phyloP scores from a whole-genome alignment of 208 protist species.

The Balamuthia mandrillaris region DNA sequence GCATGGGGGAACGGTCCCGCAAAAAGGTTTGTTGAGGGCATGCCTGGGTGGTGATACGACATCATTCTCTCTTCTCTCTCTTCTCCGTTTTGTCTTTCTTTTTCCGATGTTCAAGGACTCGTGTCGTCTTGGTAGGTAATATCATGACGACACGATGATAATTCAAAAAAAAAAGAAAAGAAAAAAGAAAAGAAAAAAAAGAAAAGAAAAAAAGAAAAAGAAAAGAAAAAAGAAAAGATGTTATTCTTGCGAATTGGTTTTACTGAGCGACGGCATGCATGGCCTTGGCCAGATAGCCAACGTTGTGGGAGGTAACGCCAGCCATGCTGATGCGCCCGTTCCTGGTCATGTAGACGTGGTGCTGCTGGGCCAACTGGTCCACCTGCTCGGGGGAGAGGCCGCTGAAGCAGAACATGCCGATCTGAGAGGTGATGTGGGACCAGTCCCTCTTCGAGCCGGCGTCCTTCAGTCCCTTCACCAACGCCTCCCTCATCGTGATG shows the following conservation, averaged over 20 bases:
- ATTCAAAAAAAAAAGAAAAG: no score
- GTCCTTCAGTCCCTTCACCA: not conserved
- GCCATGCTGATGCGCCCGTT: slow-evolving; percentile 80
- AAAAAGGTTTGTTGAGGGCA: not conserved
- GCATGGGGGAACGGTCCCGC: not conserved
- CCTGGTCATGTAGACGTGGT: slow-evolving; percentile 76
- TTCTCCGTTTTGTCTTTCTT: no score
- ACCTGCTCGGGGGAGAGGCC: not conserved
- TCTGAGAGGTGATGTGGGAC: slow-evolving; percentile 91
- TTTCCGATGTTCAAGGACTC: no score
- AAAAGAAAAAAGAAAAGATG: no score
- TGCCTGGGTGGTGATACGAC: not conserved
- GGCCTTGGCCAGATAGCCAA: slow-evolving; percentile 72
- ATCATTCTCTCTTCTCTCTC: no score
- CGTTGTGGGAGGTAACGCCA: slow-evolving; percentile 74
- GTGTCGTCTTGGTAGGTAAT: no score
- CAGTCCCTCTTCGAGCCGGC: slow-evolving; percentile 67
- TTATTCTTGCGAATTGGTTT: no score
- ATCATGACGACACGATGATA: no score
- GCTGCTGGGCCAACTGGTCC: not conserved
- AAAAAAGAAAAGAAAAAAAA: no score
- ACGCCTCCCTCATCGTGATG: not conserved
- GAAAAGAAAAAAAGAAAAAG: no score
- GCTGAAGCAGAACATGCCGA: slow-evolving; percentile 94
- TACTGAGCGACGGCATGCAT: slow-evolving; percentile 67